Conservation (phyloP, 345 rosid species). For the Lagerstroemia speciosa region DNA sequence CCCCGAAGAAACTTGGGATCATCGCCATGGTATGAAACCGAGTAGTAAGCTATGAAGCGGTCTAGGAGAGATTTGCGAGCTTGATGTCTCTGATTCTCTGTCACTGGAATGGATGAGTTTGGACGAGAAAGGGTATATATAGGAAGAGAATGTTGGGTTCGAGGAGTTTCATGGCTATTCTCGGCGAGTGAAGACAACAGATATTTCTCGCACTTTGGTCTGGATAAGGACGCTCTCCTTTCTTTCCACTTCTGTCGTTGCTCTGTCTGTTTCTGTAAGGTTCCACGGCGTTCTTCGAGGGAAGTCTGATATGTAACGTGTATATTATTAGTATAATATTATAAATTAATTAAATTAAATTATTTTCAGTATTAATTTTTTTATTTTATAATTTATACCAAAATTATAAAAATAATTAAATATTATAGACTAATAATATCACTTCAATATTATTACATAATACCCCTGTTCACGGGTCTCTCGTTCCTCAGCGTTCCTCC, state of each 20-base stretch:
- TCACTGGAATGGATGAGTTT: too few relatives aligned
- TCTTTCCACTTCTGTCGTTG: not conserved
- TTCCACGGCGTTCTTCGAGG: conserved; percentile 3
- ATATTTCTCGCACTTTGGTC: not conserved
- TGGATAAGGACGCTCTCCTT: not conserved
- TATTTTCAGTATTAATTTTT: too few relatives aligned
- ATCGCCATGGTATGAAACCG: conserved; percentile 12
- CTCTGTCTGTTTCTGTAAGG: not conserved
- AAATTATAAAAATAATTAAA: too few relatives aligned
- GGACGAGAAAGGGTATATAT: not conserved
- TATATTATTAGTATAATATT: too few relatives aligned
- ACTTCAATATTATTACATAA: too few relatives aligned
- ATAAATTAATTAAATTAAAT: too few relatives aligned
- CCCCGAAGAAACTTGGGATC: conserved; percentile 16
- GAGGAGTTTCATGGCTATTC: not conserved
- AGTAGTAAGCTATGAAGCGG: not conserved
- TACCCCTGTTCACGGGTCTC: too few relatives aligned
- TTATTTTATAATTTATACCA: too few relatives aligned
- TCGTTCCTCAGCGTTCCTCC: not conserved
- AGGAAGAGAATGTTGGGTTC: not conserved
- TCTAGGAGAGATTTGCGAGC: not conserved
- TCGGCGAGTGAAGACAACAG: not conserved
- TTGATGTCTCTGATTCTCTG: too few relatives aligned
- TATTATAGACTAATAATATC: too few relatives aligned
- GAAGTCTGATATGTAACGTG: too few relatives aligned